Conservation (phyloP, 2,329 filamentous ascomycete species). For the Eutypa lata region DNA sequence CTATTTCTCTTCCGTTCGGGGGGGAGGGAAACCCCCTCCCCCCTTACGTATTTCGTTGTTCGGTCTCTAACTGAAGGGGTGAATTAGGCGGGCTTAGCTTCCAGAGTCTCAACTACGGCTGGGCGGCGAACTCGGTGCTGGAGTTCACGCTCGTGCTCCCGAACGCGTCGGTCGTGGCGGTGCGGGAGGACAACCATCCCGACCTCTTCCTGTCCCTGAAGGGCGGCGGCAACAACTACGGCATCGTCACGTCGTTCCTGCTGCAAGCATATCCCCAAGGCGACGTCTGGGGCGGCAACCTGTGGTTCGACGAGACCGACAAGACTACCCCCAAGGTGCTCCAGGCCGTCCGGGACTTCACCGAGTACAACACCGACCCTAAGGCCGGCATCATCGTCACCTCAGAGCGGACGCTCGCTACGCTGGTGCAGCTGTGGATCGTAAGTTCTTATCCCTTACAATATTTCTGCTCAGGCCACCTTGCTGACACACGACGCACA, state of each 20-base stretch:
- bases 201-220: slow-evolving; percentile 53
- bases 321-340: slow-evolving; percentile 36
- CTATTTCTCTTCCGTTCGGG: neutral
- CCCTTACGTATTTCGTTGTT: no score
- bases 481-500: no score
- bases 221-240: slow-evolving; percentile 57
- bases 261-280: slow-evolving; percentile 39
- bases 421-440: slow-evolving; percentile 51
- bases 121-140: slow-evolving; percentile 46
- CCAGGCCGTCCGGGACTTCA: slow-evolving; percentile 51
- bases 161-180: slow-evolving; percentile 44
- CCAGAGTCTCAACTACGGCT: slow-evolving; percentile 48
- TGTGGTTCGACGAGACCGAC: slow-evolving; percentile 32
- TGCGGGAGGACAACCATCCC: slow-evolving; percentile 35
- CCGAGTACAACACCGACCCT: slow-evolving; percentile 54
- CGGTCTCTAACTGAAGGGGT: slow-evolving; percentile 6
- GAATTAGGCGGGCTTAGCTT: slow-evolving; percentile 48
- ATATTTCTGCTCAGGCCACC: no score
- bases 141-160: slow-evolving; percentile 52
- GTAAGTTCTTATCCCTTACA: slow-evolving; percentile 26
- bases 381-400: slow-evolving; percentile 61
- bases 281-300: slow-evolving; percentile 41
- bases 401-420: slow-evolving; percentile 41
- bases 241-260: slow-evolving; percentile 45
- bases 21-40: no score